These are phyloP conservation scores for Colletotrichum gigasporum DNA, from an alignment of 2,329 filamentous ascomycete genomes.

Conservation along the genomic window DNA sequence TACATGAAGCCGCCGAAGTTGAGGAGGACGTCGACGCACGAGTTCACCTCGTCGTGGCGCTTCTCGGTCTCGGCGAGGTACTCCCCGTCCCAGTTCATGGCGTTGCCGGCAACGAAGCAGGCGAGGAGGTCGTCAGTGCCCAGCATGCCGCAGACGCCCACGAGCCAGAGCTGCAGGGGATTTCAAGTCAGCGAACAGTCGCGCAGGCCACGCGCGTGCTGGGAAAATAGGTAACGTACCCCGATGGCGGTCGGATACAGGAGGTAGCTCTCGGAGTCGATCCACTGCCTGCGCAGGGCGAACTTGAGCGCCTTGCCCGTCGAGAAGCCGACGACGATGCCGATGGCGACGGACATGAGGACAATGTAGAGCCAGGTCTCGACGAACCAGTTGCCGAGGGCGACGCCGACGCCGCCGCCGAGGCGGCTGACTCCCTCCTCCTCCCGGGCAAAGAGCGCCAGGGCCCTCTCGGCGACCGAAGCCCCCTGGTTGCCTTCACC, in stretches of 20 bases:
- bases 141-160: slow-evolving; percentile 65
- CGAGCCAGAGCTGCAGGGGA: slow-evolving; percentile 61
- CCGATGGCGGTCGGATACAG: slow-evolving; percentile 62
- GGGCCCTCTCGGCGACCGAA: too few relatives aligned
- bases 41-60: slow-evolving; percentile 70
- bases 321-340: slow-evolving; percentile 58
- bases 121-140: slow-evolving; percentile 69
- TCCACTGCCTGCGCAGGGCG: slow-evolving; percentile 58
- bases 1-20: slow-evolving; percentile 71
- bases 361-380: slow-evolving; percentile 71
- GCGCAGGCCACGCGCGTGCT: too few relatives aligned
- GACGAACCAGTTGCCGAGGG: slow-evolving; percentile 65
- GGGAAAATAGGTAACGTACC: slow-evolving; percentile 40
- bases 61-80: slow-evolving; percentile 64
- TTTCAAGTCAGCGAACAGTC: background rate
- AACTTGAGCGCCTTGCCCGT: slow-evolving; percentile 57
- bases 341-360: slow-evolving; percentile 61
- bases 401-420: slow-evolving; percentile 60
- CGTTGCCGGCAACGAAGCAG: slow-evolving; percentile 68
- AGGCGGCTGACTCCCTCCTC: too few relatives aligned
- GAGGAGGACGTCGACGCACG: slow-evolving; percentile 64
- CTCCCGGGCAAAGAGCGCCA: too few relatives aligned
- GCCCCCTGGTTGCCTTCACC: too few relatives aligned
- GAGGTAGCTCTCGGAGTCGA: slow-evolving; percentile 64
- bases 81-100: slow-evolving; percentile 70